Evolutionary conservation across 1,139 yeast species (phyloP).

Genomic region (Geotrichum klebahnii): DNA sequence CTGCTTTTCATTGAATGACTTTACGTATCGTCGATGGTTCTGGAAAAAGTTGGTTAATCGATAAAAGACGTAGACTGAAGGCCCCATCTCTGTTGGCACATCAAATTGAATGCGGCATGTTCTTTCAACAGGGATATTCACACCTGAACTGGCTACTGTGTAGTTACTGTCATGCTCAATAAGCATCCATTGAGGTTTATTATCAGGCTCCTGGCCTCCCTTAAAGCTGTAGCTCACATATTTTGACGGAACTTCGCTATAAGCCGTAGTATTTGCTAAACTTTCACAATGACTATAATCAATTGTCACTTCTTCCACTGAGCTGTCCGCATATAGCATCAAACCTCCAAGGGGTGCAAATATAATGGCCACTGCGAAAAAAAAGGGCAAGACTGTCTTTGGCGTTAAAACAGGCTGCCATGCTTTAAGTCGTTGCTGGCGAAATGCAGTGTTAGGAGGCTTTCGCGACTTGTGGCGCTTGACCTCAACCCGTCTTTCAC

Average conservation of each 20-base stretch:
- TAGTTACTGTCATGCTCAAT: slow-evolving; percentile 41
- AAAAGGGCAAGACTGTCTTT: slow-evolving; percentile 76
- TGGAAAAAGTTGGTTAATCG: slow-evolving; percentile 79
- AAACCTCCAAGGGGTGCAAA: slow-evolving; percentile 92
- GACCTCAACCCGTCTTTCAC: slow-evolving; percentile 31
- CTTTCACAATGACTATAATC: slow-evolving; percentile 74
- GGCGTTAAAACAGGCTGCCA: slow-evolving; percentile 86
- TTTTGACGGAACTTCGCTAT: slow-evolving; percentile 58
- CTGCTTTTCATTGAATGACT: slow-evolving; percentile 88
- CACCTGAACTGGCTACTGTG: slow-evolving; percentile 25
- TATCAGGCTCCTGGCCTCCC: slow-evolving; percentile 31
- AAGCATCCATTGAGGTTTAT: slow-evolving; percentile 65
- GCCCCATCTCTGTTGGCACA: slow-evolving; percentile 67
- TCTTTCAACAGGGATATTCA: slow-evolving; percentile 32
- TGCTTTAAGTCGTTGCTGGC: slow-evolving; percentile 48
- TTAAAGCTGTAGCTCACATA: slow-evolving; percentile 54
- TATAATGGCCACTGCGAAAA: slow-evolving; percentile 69
- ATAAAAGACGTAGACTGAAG: slow-evolving; percentile 77
- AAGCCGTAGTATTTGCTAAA: slow-evolving; percentile 52
- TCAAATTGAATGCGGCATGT: slow-evolving; percentile 69
- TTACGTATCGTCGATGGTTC: slow-evolving; percentile 89
- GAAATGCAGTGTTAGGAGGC: slow-evolving; percentile 46
- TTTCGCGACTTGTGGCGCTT: slow-evolving; percentile 39
- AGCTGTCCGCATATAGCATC: slow-evolving; percentile 74
- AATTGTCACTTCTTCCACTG: slow-evolving; percentile 71